Evolutionary conservation across 1,284 basidiomycete species (phyloP).

Genomic region (Fomitiporia mediterranea): DNA sequence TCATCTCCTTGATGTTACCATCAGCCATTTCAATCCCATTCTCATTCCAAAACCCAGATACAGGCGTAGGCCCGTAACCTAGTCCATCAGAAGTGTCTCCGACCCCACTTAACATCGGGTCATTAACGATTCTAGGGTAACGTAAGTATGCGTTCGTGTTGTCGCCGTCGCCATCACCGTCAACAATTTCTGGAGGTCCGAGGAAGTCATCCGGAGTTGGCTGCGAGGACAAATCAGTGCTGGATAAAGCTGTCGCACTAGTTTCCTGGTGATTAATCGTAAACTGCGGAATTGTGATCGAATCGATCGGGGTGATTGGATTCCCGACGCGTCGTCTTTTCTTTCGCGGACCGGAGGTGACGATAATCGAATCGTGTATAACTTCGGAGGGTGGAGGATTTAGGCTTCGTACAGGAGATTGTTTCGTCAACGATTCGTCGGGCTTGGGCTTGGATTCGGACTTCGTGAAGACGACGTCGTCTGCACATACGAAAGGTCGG

Average conservation of each 20-base stretch:
- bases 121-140: not conserved
- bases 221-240: not conserved
- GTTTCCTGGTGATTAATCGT: conserved; percentile 9
- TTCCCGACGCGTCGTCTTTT: conserved; percentile 1
- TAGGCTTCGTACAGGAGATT: not conserved
- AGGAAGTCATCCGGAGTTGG: conserved; percentile 4
- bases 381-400: not conserved
- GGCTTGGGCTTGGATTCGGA: too few relatives aligned
- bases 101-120: not conserved
- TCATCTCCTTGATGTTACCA: not conserved
- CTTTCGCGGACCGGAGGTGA: not conserved
- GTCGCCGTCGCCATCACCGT: not conserved
- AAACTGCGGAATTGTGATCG: not conserved
- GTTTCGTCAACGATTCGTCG: too few relatives aligned
- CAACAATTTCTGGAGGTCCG: not conserved
- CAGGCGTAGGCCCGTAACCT: too few relatives aligned
- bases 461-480: too few relatives aligned
- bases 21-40: too few relatives aligned
- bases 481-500: not conserved
- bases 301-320: not conserved
- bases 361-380: too few relatives aligned
- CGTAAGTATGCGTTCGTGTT: not conserved
- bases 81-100: not conserved
- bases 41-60: not conserved
- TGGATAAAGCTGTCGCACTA: not conserved